phyloP scores from a whole-genome alignment of 306 rosid species.

The Lathyrus tuberosus region DNA sequence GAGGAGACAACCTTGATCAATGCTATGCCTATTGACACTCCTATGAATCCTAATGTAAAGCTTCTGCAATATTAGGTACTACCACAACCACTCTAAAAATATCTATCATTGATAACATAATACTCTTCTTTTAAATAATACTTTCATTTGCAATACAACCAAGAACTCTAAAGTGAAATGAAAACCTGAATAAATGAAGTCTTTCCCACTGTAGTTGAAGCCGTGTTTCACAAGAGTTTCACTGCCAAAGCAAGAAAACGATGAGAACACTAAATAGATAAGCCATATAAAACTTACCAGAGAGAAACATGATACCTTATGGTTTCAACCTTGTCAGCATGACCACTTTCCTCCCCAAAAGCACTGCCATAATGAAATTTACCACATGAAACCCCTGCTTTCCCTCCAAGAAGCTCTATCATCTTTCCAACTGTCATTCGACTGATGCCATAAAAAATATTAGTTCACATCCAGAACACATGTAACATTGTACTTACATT shows the following conservation, averaged over 20 bases:
- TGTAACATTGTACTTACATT: too few species aligned
- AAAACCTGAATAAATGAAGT: slow-evolving; percentile 88
- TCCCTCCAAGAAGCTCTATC: slow-evolving; percentile 98
- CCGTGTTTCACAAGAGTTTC: slow-evolving; percentile 83
- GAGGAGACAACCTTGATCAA: slow-evolving; percentile 12
- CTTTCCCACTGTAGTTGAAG: slow-evolving; percentile 88
- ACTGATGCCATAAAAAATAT: slow-evolving; percentile 51
- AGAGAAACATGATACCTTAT: slow-evolving; percentile 63
- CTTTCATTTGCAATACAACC: slow-evolving; percentile 6
- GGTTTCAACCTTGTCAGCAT: slow-evolving; percentile 94
- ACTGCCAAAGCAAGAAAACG: slow-evolving; percentile 54
- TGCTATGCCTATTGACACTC: slow-evolving; percentile 2
- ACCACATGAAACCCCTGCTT: slow-evolving; percentile 97
- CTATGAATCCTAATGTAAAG: slow-evolving; percentile 2
- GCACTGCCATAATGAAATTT: slow-evolving; percentile 98
- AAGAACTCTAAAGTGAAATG: slow-evolving; percentile 25
- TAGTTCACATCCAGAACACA: not conserved
- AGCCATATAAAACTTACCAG: slow-evolving; percentile 3
- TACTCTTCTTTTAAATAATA: slow-evolving; percentile 5
- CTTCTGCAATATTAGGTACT: not conserved
- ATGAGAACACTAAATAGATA: slow-evolving; percentile 23
- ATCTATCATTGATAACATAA: slow-evolving; percentile 1
- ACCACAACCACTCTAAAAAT: not conserved
- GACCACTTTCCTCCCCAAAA: slow-evolving; percentile 97
- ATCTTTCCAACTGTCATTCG: slow-evolving; percentile 99